Evolutionary conservation across 768 basidiomycete species (phyloP).

Genomic region (Mycena polygramma): DNA sequence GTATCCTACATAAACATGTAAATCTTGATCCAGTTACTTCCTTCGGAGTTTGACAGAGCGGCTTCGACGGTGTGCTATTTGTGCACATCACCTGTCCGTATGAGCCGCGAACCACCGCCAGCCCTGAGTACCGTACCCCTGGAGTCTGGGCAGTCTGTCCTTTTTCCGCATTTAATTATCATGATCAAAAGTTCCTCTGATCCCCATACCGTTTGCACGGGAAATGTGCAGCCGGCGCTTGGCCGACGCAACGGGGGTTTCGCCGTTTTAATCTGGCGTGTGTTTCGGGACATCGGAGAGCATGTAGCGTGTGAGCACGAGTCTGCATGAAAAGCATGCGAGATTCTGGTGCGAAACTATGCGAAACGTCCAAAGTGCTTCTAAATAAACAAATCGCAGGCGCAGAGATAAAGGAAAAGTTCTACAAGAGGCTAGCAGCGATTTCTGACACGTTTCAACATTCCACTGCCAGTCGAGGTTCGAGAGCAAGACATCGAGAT

Average conservation of each 20-base stretch:
- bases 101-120: constrained; percentile 1
- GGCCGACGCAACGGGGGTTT: too few species aligned
- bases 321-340: constrained; percentile 2
- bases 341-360: neutral
- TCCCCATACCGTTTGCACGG: neutral
- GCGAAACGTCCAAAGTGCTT: too few species aligned
- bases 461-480: neutral
- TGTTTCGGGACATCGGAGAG: neutral
- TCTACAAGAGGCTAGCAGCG: too few species aligned
- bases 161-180: neutral
- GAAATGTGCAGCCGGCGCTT: neutral
- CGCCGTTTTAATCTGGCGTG: too few species aligned
- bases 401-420: too few species aligned
- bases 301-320: neutral
- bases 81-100: constrained; percentile 32
- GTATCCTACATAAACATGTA: constrained; percentile 21
- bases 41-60: constrained; percentile 32
- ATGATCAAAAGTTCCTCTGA: neutral
- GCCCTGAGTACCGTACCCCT: constrained; percentile 11
- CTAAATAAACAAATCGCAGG: too few species aligned
- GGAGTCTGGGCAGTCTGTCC: neutral
- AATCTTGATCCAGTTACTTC: constrained; percentile 35
- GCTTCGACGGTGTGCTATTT: constrained; percentile 34
- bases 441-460: too few species aligned
- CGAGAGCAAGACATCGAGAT: neutral